Base-by-base conservation (phyloP, 2,329 filamentous ascomycete genomes). In the Paracoccidioides brasiliensis region DNA sequence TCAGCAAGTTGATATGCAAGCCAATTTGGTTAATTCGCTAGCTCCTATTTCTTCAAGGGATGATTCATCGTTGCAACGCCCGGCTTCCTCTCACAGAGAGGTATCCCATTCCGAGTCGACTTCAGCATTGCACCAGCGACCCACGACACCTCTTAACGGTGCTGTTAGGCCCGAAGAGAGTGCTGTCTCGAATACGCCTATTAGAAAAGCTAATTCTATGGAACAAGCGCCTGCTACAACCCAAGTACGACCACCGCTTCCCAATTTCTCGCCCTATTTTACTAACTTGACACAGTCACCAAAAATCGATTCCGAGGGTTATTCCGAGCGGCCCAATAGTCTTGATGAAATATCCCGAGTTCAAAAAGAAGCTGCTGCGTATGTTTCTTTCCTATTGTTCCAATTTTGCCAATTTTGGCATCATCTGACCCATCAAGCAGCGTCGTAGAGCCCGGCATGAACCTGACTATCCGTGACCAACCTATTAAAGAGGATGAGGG, bases 401-500 rank as follows among this genome's bases (percentile, higher is more conserved):
- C 42, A 54, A 38, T 30, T 10, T 5, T 38, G 45, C 22, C 30
- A 5, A 38, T 10, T 10, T 40, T 14, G 22, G 22, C 22, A 22
- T 22, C 22, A 22, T 50, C 58, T 68, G 55, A 69, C 51, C n/a
- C 42, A 51, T 50, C 52, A 14, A 55, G 33, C 57, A 75, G 67
- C 37, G 49, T 65, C 56, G 74, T 76, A 41, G 74, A 76, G 40
- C 64, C 70, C 8, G 67, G 70, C 15, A 64, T 76, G 54, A 76
- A 76, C 56, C 61, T 77, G 53, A 75, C 71, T 12, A 77, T 77
- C 50, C 68, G 74, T 37, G 74, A 76, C 51, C 67, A 76, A 55
- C 75, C 75, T 1, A 77, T 77, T 49, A 70, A 72, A 30, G 75
- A 77, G 64, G 74, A 77, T 61, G 73, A 76, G 58, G 68, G 66